Conservation (phyloP, 2,329 filamentous ascomycete species). For the Graphiopsis chlorocephala region DNA sequence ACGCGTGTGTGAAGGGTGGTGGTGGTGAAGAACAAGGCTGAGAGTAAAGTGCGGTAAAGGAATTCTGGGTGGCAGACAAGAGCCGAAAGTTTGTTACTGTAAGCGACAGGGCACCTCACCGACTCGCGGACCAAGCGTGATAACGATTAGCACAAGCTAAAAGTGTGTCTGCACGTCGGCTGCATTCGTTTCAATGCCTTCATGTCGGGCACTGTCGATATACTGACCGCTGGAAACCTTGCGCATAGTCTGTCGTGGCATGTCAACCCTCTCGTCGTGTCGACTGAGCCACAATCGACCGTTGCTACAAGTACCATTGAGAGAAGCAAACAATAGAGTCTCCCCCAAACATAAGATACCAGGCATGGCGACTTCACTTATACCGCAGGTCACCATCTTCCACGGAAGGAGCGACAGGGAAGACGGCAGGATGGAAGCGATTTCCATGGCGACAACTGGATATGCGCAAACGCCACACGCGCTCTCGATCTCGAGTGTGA, state of each 20-base stretch:
- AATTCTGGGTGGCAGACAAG: background rate
- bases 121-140: background rate
- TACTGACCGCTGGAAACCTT: background rate
- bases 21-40: background rate
- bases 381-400: background rate
- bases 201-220: background rate
- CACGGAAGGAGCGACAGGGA: background rate
- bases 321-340: background rate
- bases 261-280: background rate
- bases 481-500: background rate
- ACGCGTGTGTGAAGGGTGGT: background rate
- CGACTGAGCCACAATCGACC: background rate
- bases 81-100: conserved; percentile 2
- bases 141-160: background rate
- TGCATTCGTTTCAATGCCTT: background rate
- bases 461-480: background rate
- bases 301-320: background rate
- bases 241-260: background rate
- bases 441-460: background rate
- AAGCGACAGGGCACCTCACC: background rate
- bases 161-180: background rate
- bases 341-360: background rate
- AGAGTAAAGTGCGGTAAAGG: background rate
- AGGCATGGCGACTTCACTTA: background rate
- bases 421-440: background rate